Conservation (phyloP, 768 basidiomycete species). For the Trametes gibbosa region DNA sequence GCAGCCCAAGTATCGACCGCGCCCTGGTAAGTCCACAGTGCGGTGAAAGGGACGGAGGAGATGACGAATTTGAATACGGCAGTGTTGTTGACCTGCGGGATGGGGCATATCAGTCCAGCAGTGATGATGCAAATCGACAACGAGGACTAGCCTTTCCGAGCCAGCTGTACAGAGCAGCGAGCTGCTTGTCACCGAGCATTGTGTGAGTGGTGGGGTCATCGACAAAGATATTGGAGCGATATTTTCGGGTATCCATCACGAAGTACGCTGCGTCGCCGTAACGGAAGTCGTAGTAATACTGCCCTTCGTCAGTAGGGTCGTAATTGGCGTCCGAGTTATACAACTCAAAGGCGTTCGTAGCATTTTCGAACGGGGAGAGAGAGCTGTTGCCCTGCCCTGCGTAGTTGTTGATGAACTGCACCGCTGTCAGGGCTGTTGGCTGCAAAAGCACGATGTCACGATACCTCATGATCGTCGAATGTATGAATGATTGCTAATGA, state of each 20-base stretch:
- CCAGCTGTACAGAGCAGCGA: constrained; percentile 62
- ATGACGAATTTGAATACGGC: constrained; percentile 77
- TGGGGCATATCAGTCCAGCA: neutral
- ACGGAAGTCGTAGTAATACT: constrained; percentile 58
- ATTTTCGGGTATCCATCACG: constrained; percentile 69
- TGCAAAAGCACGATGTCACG: neutral
- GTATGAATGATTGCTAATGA: constrained; percentile 59
- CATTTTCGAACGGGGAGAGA: constrained; percentile 54
- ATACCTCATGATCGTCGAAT: constrained; percentile 73
- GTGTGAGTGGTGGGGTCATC: constrained; percentile 43
- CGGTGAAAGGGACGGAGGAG: constrained; percentile 71
- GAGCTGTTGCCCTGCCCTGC: constrained; percentile 53
- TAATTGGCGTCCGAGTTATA: constrained; percentile 68
- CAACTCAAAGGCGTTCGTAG: constrained; percentile 47
- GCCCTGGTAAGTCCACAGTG: constrained; percentile 65
- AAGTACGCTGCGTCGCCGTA: constrained; percentile 74
- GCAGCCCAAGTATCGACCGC: constrained; percentile 69
- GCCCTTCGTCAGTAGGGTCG: constrained; percentile 43
- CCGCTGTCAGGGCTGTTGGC: neutral
- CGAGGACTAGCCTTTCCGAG: constrained; percentile 43
- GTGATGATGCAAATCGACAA: neutral
- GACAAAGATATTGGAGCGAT: constrained; percentile 45
- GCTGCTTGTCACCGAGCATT: constrained; percentile 70
- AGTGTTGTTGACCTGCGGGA: constrained; percentile 57
- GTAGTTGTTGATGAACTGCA: constrained; percentile 64